Conservation (phyloP, 352 stramenopile genomes). For the Globisporangium heterothallicum region DNA sequence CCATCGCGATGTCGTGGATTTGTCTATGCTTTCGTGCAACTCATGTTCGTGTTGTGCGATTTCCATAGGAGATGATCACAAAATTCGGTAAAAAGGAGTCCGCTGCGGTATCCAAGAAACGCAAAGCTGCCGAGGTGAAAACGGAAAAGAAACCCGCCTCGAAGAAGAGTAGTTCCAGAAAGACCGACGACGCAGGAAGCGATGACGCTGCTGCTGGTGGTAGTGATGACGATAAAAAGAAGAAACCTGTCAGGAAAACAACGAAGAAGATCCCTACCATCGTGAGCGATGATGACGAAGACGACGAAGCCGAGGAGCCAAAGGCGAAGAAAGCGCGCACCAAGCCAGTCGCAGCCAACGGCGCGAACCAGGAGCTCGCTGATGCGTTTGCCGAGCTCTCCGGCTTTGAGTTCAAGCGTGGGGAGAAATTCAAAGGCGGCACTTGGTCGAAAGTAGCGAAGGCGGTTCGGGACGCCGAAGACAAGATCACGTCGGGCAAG, state of each 20-base stretch:
- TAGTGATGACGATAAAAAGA: slow-evolving; percentile 18
- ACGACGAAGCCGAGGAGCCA: slow-evolving; percentile 38
- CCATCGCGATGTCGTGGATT: not conserved
- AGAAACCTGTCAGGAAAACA: slow-evolving; percentile 8
- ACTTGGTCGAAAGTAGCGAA: slow-evolving; percentile 87
- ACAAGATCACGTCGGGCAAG: slow-evolving; percentile 64
- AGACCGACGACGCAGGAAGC: slow-evolving; percentile 23
- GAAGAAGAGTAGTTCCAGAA: slow-evolving; percentile 10
- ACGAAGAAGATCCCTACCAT: slow-evolving; percentile 13
- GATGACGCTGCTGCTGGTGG: no score
- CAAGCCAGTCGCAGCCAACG: slow-evolving; percentile 39
- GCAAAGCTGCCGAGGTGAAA: slow-evolving; percentile 32
- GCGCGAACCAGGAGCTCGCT: slow-evolving; percentile 66
- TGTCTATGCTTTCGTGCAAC: not conserved
- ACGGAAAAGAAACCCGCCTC: slow-evolving; percentile 23
- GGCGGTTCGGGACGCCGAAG: slow-evolving; percentile 67
- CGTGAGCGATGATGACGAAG: slow-evolving; percentile 27
- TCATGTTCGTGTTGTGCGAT: not conserved
- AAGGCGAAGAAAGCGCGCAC: slow-evolving; percentile 47
- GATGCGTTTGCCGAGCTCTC: slow-evolving; percentile 78
- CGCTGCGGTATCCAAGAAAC: slow-evolving; percentile 46
- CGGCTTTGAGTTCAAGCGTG: slow-evolving; percentile 86
- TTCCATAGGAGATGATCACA: slow-evolving; percentile 59
- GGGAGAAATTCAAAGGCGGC: slow-evolving; percentile 80
- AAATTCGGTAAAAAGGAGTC: slow-evolving; percentile 65